Conservation (phyloP, 2,329 filamentous ascomycete species). For the Esteya vermicola region DNA sequence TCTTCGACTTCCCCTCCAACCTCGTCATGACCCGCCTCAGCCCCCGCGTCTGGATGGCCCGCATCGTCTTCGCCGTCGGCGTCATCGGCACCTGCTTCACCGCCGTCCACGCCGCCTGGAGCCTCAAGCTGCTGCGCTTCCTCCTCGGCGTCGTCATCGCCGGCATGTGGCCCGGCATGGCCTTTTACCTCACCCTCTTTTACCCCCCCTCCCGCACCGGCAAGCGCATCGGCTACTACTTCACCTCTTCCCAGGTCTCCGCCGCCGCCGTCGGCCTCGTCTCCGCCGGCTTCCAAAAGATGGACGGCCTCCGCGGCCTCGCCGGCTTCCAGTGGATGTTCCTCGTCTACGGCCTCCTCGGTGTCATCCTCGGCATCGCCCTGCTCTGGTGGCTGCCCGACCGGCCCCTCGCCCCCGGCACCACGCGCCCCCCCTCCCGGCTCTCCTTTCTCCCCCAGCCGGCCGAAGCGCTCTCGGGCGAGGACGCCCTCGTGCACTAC, state of each 20-base stretch:
- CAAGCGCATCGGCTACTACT: conserved; percentile 77
- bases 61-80: conserved; percentile 79
- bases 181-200: conserved; percentile 82
- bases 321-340: conserved; percentile 92
- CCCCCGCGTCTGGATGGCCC: conserved; percentile 81
- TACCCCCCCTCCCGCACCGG: conserved; percentile 78
- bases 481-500: conserved; percentile 73
- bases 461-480: conserved; percentile 57
- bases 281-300: conserved; percentile 80
- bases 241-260: conserved; percentile 76
- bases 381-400: conserved; percentile 89
- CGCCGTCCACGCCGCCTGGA: conserved; percentile 70
- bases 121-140: conserved; percentile 74
- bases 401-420: conserved; percentile 61
- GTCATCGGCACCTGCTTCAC: conserved; percentile 74
- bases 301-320: conserved; percentile 64
- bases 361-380: conserved; percentile 53
- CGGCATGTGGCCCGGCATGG: conserved; percentile 93
- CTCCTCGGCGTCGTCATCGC: conserved; percentile 78
- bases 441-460: conserved; percentile 53
- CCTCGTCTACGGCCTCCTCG: conserved; percentile 67
- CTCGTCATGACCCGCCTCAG: conserved; percentile 75
- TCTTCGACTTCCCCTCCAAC: conserved; percentile 83
- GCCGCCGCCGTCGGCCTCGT: conserved; percentile 81
- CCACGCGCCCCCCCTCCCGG: conserved; percentile 35